These are phyloP conservation scores for Teratosphaeria zuluensis DNA, from an alignment of 2,329 filamentous ascomycete genomes.

Conservation along the genomic window DNA sequence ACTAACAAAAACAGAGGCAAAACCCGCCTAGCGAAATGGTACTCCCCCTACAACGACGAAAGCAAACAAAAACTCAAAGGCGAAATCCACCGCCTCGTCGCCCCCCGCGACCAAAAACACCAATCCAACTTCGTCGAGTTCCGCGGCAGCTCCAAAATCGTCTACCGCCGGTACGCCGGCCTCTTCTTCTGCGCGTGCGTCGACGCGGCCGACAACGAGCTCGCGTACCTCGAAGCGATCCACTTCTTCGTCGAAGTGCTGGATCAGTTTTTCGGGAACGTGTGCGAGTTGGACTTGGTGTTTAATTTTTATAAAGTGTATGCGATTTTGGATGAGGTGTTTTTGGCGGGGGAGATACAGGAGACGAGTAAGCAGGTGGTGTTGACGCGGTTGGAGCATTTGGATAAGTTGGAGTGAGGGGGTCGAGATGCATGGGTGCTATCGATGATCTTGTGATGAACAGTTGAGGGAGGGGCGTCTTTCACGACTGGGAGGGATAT, in stretches of 20 bases:
- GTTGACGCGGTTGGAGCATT: slow-evolving; percentile 80
- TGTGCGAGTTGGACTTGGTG: slow-evolving; percentile 89
- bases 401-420: slow-evolving; percentile 81
- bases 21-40: slow-evolving; percentile 97
- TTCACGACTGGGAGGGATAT: too few relatives aligned
- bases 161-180: slow-evolving; percentile 93
- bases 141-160: slow-evolving; percentile 80
- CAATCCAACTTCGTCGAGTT: slow-evolving; percentile 98
- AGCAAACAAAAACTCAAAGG: slow-evolving; percentile 99
- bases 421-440: background rate
- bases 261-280: slow-evolving; percentile 97
- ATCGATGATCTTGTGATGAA: too few relatives aligned
- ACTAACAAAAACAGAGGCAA: slow-evolving; percentile 60
- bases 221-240: slow-evolving; percentile 92
- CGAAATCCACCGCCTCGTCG: slow-evolving; percentile 97
- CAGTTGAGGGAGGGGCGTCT: too few relatives aligned
- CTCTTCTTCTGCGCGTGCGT: slow-evolving; percentile 99
- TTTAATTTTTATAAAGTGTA: slow-evolving; percentile 79
- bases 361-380: slow-evolving; percentile 99
- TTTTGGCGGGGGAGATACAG: slow-evolving; percentile 93
- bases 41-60: slow-evolving; percentile 95
- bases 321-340: slow-evolving; percentile 96
- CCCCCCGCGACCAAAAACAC: slow-evolving; percentile 96
- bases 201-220: slow-evolving; percentile 96
- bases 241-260: slow-evolving; percentile 99